Base-by-base conservation (phyloP, 176 grass and related monocot genomes). In the Poa annua region DNA sequence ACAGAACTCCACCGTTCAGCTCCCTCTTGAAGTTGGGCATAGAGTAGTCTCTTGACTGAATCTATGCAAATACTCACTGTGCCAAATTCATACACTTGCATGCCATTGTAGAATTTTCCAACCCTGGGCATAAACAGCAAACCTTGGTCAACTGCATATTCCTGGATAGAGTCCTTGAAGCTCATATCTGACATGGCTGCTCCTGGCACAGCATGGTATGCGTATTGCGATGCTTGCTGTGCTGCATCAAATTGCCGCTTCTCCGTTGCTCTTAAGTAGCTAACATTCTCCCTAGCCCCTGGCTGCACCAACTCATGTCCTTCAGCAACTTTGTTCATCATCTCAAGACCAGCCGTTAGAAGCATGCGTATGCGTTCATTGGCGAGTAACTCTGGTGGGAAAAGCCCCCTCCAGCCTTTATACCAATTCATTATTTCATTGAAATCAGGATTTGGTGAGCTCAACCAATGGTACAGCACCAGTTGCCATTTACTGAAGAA, bases 401-500 rank as follows among this genome's bases (percentile, higher is more conserved):
- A 97, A 75, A 87, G 79, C 0, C 81, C 88, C 83, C 94, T 97
- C 94, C 94, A 97, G 38, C 88, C 90, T 73, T 87, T 88, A 38
- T 97, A 97, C 92, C 94, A 94, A 72, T 92, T 91, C 81, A 86
- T 86, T 41, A 97, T 87, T 68, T 97, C 94, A 71, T 92, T 92
- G 57, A 88, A 94, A 77, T 97, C 89, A 70, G 94, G 94, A 88
- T 85, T 94, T 41, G 82, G 80, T 15, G 84, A 94, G 51, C 88
- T 91, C 69, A 97, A 69, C 92, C 94, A 97, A 59, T 94, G 92
- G 61, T 91, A 97, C 0, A 94, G 73, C 20, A 97, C 90, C 81
- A 86, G 94, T 71, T 94, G 89, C 94, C 94, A 97, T 83, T 97
- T 97, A 54, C 83, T 91, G 62, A 97, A 97, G 69, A 97, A 94